Evolutionary conservation across 2,329 filamentous ascomycete genomes (phyloP).

Genomic region (Ceratocystis diversiconidia): DNA sequence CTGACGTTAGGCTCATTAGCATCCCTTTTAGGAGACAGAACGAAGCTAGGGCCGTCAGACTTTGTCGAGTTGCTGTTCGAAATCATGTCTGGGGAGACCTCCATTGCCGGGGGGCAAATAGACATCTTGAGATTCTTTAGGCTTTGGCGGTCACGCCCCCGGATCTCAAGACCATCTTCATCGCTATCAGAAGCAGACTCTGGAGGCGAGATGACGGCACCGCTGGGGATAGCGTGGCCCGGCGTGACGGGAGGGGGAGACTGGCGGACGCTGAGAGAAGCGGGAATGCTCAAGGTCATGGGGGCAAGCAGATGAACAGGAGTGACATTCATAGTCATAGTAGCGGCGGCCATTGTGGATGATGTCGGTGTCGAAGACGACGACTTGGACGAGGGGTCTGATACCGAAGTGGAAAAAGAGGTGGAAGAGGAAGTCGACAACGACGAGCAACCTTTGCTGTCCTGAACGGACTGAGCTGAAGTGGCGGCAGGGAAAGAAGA

Average conservation of each 20-base stretch:
- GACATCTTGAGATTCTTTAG: constrained; percentile 65
- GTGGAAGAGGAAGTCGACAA: constrained; percentile 10
- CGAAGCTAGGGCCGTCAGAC: constrained; percentile 26
- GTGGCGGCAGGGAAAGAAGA: constrained; percentile 10
- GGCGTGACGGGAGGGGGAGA: constrained; percentile 72
- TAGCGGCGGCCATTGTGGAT: constrained; percentile 16
- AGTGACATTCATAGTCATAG: constrained; percentile 15
- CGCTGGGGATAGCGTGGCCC: constrained; percentile 57
- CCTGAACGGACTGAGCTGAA: constrained; percentile 7
- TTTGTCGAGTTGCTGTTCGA: constrained; percentile 32
- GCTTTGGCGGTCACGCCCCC: constrained; percentile 37
- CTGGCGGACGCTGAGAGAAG: constrained; percentile 55
- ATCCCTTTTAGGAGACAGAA: constrained; percentile 34
- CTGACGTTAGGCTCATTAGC: constrained; percentile 39
- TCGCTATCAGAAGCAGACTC: constrained; percentile 55
- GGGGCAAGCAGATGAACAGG: constrained; percentile 13
- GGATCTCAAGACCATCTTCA: constrained; percentile 49
- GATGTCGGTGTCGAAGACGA: constrained; percentile 13
- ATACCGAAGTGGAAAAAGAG: constrained; percentile 8
- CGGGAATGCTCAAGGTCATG: constrained; percentile 25
- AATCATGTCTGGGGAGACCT: constrained; percentile 20
- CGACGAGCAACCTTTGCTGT: constrained; percentile 13
- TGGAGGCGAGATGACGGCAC: constrained; percentile 79
- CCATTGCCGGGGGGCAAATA: constrained; percentile 40
- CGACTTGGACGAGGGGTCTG: constrained; percentile 1